These are phyloP conservation scores for Zygosaccharomyces kombuchaensis DNA, from an alignment of 805 yeast species.

Conservation along the genomic window DNA sequence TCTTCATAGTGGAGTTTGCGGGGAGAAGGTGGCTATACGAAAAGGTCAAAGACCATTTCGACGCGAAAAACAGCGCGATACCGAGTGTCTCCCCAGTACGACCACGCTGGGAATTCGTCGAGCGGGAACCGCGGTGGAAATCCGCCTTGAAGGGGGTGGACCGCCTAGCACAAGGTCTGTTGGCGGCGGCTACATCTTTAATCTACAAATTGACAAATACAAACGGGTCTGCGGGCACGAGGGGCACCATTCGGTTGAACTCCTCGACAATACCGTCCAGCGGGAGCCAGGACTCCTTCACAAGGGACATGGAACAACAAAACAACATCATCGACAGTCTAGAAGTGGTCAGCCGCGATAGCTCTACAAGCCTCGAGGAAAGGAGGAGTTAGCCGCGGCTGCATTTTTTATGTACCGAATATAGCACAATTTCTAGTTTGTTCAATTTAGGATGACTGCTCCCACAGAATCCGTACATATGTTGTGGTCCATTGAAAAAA, in stretches of 20 bases:
- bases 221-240: neutral
- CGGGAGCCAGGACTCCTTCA: conserved; percentile 29
- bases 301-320: conserved; percentile 39
- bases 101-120: conserved; percentile 31
- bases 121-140: conserved; percentile 18
- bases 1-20: conserved; percentile 39
- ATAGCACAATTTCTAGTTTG: no score
- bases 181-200: neutral
- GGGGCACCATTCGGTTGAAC: conserved; percentile 14
- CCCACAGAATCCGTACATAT: neutral
- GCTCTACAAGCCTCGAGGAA: conserved; percentile 19
- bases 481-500: neutral
- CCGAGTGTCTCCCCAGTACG: conserved; percentile 43
- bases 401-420: no score
- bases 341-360: conserved; percentile 21
- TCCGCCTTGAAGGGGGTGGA: conserved; percentile 5
- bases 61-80: conserved; percentile 34
- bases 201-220: neutral
- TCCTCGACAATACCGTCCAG: conserved; percentile 10
- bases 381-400: neutral
- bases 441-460: neutral
- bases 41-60: conserved; percentile 13
- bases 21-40: conserved; percentile 34
- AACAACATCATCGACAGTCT: conserved; percentile 39
- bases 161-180: neutral